A percentile compares a stretch with the other conserved stretches of the same genome.
Conservation (phyloP, 2,329 filamentous ascomycete genomes). For the Pyrenophora seminiperda region DNA sequence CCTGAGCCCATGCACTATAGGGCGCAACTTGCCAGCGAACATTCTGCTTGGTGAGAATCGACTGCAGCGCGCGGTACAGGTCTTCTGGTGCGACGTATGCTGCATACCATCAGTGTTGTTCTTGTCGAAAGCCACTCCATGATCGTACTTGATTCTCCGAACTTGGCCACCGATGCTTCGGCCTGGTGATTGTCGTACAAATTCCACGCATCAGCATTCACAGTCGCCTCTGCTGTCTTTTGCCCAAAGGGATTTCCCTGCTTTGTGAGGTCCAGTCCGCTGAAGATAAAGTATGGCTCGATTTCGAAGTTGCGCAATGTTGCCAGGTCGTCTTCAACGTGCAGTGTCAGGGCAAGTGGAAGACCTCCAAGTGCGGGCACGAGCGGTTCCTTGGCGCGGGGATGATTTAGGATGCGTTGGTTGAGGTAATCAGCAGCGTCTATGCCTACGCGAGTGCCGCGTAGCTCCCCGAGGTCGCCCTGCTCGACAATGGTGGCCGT, state of each 20-base stretch:
- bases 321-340: conserved; percentile 77
- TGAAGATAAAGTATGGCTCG: conserved; percentile 87
- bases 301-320: conserved; percentile 72
- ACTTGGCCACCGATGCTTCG: conserved; percentile 80
- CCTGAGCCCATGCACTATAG: conserved; percentile 86
- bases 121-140: background rate
- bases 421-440: conserved; percentile 90
- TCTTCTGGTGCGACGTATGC: conserved; percentile 68
- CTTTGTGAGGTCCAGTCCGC: conserved; percentile 79
- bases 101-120: conserved; percentile 45
- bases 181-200: conserved; percentile 83
- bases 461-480: conserved; percentile 70
- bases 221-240: conserved; percentile 66
- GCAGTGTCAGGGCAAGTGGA: conserved; percentile 75
- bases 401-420: conserved; percentile 64
- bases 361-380: conserved; percentile 87
- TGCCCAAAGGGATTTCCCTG: conserved; percentile 65
- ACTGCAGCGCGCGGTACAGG: conserved; percentile 77
- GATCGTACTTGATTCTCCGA: conserved; percentile 75
- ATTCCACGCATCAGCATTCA: conserved; percentile 81
- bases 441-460: conserved; percentile 77
- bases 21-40: conserved; percentile 83
- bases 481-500: conserved; percentile 59
- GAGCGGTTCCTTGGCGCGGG: conserved; percentile 76
- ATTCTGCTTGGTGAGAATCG: conserved; percentile 69